Percentiles rank a stretch among this genome's conserved stretches.
These are phyloP conservation scores for Acephala macrosclerotiorum DNA, from an alignment of 2,329 filamentous ascomycete species.

Conservation along the genomic window DNA sequence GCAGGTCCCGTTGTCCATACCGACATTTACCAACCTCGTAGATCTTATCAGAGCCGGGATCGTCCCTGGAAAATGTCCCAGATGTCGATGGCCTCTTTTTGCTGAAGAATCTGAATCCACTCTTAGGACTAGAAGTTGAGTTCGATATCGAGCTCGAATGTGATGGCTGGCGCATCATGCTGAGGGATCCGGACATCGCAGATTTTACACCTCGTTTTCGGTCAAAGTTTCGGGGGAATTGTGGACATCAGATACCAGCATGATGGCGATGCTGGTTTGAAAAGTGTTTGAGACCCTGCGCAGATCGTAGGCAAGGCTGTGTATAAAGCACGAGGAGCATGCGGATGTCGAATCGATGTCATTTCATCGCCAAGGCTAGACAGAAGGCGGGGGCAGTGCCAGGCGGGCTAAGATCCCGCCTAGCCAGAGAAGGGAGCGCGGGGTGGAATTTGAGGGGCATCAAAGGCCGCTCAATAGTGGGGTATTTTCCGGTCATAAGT, in stretches of 20 bases:
- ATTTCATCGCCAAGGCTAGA: background rate
- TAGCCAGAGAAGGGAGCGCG: background rate
- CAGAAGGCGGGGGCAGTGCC: background rate
- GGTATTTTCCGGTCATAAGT: too few species aligned
- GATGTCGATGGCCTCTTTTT: slow-evolving; percentile 24
- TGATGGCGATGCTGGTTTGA: slow-evolving; percentile 19
- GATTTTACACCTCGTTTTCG: slow-evolving; percentile 17
- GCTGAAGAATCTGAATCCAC: slow-evolving; percentile 31
- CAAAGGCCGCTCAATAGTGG: too few species aligned
- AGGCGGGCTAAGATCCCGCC: background rate
- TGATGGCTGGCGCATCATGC: slow-evolving; percentile 34
- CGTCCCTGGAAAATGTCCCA: slow-evolving; percentile 21
- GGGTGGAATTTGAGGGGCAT: too few species aligned
- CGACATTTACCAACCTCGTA: slow-evolving; percentile 23
- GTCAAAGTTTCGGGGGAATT: slow-evolving; percentile 16
- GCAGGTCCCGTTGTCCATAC: background rate
- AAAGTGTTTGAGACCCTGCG: background rate
- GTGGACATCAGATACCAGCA: slow-evolving; percentile 20
- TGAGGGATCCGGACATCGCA: slow-evolving; percentile 10
- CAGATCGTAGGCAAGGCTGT: slow-evolving; percentile 3
- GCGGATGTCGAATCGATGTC: background rate
- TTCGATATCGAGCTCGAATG: slow-evolving; percentile 30
- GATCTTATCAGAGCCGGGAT: slow-evolving; percentile 28
- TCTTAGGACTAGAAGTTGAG: slow-evolving; percentile 31
- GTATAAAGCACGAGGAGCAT: background rate